Base-by-base conservation (phyloP, 1,284 basidiomycete species). In the Testicularia cyperi region DNA sequence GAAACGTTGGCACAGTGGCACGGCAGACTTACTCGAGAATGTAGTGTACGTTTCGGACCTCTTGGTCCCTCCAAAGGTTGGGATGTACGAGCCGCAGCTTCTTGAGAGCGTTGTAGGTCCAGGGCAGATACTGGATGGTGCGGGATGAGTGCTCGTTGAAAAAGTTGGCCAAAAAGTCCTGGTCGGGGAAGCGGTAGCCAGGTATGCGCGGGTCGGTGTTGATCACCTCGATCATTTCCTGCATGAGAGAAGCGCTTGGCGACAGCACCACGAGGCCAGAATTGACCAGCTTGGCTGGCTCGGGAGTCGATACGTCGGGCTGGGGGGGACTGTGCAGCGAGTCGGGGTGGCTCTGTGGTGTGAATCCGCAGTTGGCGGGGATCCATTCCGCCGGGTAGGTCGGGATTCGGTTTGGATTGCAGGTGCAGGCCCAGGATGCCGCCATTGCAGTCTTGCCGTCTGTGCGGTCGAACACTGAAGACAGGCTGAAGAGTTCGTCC, bases 341-440 rank as follows among this genome's bases (percentile, higher is more conserved):
- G 0, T 75, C 78, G 19, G 66, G 58, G 14, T 67, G 63, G 1
- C 39, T 10, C 35, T 72, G 71, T 6, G 86, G 81, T 2, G 86
- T 86, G 77, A 88, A 85, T 15, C 87, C 85, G 77, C 92, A 97
- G 72, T 96, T 95, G 43, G 80, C 84, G 5, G 92, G 91, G 22
- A 85, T 81, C 92, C 92, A 97, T 74, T 95, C 90, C 5, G 73
- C 68, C 2, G 94, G 92, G 77, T 97, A 97, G 70, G 92, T 88
- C 1, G 81, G 64, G 30, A 92, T 78, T 71, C 84, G 85, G 40
- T 85, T 83, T 8, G 92, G 92, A 74, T 97, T 97, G 80, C 92
- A 97, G 1, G 91, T 86, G 73, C 92, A 97, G 7, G 85, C 92
- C 61, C 92, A 92, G 0, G 80, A 82, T 0, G 90, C 90, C 3